These are phyloP conservation scores for Inga laurina DNA, from an alignment of 306 rosid species.

Conservation along the genomic window DNA sequence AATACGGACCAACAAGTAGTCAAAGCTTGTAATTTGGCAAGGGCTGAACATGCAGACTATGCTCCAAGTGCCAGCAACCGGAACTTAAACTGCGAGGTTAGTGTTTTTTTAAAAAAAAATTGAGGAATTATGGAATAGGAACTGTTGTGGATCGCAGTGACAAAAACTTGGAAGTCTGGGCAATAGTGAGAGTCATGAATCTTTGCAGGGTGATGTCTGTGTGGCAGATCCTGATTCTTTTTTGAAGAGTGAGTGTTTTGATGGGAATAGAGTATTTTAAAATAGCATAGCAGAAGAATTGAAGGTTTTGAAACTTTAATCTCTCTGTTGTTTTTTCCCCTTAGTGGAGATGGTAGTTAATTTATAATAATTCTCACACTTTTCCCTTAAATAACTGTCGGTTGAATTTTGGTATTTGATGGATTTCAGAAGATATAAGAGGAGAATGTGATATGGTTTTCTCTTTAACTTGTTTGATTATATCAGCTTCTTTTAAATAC, in stretches of 20 bases:
- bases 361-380: slow-evolving; percentile 4
- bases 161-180: slow-evolving; percentile 63
- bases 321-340: slow-evolving; percentile 11
- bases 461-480: slow-evolving; percentile 2
- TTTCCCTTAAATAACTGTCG: not conserved
- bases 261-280: slow-evolving; percentile 47
- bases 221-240: slow-evolving; percentile 51
- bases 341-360: slow-evolving; percentile 16
- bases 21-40: slow-evolving; percentile 49
- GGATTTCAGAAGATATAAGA: slow-evolving; percentile 20
- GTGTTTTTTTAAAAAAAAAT: slow-evolving; percentile 36
- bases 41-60: slow-evolving; percentile 50
- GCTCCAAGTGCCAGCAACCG: slow-evolving; percentile 52
- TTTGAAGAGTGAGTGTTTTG: slow-evolving; percentile 54
- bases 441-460: slow-evolving; percentile 2
- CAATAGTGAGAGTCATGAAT: slow-evolving; percentile 68
- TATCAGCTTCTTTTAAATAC: not conserved
- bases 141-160: slow-evolving; percentile 64
- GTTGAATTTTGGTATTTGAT: slow-evolving; percentile 19
- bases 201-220: slow-evolving; percentile 81
- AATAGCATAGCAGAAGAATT: slow-evolving; percentile 56
- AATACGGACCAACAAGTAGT: slow-evolving; percentile 46
- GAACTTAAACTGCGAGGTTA: slow-evolving; percentile 75
- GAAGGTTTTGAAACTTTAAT: slow-evolving; percentile 72
- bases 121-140: slow-evolving; percentile 72